Evolutionary conservation across 352 stramenopile genomes (phyloP), one percentile per base, ranked within the genome.

Genomic region (Globisporangium polare): DNA sequence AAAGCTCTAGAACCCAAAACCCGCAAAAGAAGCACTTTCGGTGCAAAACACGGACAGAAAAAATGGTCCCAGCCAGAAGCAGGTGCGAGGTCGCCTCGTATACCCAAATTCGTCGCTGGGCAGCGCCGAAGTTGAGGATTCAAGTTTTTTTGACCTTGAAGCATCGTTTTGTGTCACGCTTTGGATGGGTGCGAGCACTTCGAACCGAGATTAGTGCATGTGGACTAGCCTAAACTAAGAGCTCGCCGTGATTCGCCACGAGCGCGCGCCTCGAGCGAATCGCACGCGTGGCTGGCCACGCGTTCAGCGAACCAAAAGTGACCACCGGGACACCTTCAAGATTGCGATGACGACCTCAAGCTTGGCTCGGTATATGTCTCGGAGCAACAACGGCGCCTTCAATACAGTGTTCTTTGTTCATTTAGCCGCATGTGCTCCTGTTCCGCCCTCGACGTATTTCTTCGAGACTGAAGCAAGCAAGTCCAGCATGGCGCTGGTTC

Each of bases 71-170:
- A 50, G 53, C 24, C 37, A 52, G 53, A 53, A 42, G 17, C 7
- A 22, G 9, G 17, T 5, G 39, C 9, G 47, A 8, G 39, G 42
- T 20, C 10, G 4, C 37, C 2, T 2, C 10, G 17, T 3, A 0
- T 7, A 24, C 53, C 53, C 27, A 33, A 60, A 37, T 29, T 60
- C 17, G 13, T 39, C 31, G 9, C 2, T 1, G 5, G 18, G 6
- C 20, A 7, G 2, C 4, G 5, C 53, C 53, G 20, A 60, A 49
- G 51, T 4, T 18, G 51, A 60, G 37, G 5, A 60, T 62, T 62
- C 27, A 62, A 62, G 46, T 62, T 62, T 62, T 62, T 62, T 62
- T 54, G 33, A 39, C 43, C 8, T 29, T 24, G 33, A 20, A 51
- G n/a, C 55, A 33, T 7, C 13, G 6, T 27, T 39, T 24, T 9